Percentiles rank a stretch among this genome's conserved stretches.
These are phyloP conservation scores for Capsicum chinense DNA, from an alignment of 257 asterid genomes.

Conservation along the genomic window DNA sequence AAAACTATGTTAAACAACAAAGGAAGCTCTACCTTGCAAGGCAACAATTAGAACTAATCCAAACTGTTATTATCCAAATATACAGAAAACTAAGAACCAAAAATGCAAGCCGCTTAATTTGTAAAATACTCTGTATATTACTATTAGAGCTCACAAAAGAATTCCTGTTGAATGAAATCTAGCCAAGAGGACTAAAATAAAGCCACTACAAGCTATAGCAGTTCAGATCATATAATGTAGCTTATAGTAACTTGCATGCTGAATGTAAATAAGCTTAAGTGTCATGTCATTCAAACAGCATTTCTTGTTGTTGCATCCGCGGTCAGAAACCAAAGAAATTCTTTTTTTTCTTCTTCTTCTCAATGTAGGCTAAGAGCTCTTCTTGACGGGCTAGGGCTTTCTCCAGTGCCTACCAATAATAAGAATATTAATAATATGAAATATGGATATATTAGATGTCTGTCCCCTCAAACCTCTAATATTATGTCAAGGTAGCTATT, in stretches of 20 bases:
- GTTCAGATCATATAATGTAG: conserved; percentile 21
- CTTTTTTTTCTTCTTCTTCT: conserved; percentile 91
- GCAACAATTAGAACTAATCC: background rate
- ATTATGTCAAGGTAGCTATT: background rate
- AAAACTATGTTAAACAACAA: background rate
- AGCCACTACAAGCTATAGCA: background rate
- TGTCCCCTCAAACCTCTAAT: background rate
- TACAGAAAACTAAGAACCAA: conserved; percentile 24
- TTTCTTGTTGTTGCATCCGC: conserved; percentile 25
- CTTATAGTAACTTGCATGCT: background rate
- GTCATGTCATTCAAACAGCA: conserved; percentile 30
- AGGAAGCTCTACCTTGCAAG: background rate
- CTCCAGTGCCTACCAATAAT: conserved; percentile 65
- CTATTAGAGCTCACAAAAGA: conserved; percentile 17
- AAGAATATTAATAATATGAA: background rate
- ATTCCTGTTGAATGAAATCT: background rate
- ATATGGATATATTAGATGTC: background rate
- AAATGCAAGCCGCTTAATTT: conserved; percentile 6
- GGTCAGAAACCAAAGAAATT: conserved; percentile 75
- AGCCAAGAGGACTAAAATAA: background rate
- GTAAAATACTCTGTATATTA: background rate
- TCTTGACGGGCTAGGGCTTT: conserved; percentile 68
- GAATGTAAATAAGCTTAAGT: conserved; percentile 13
- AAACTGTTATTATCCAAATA: conserved; percentile 8
- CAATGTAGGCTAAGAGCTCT: conserved; percentile 74